Percentiles rank a stretch among this genome's conserved stretches.
phyloP scores from a whole-genome alignment of 257 asterid genomes.

The Solanum ahanhuiri region DNA sequence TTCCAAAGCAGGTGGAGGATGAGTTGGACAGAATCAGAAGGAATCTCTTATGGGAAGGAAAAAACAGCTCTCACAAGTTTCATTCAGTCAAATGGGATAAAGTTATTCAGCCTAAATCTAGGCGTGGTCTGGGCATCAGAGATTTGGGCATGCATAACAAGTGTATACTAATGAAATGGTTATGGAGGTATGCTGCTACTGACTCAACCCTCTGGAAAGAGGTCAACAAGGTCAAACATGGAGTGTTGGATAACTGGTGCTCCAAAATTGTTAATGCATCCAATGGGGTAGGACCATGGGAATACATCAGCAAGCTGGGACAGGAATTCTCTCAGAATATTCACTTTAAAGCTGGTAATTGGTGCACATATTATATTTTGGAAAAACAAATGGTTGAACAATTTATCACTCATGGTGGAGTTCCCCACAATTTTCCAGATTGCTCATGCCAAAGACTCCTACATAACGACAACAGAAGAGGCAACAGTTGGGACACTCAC shows the following conservation, averaged over 20 bases:
- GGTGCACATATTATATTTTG: neutral
- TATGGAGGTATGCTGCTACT: neutral
- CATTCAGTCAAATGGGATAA: neutral
- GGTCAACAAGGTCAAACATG: neutral
- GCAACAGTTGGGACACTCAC: neutral
- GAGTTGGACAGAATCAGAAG: neutral
- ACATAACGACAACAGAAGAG: neutral
- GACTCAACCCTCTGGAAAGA: neutral
- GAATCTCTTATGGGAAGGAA: neutral
- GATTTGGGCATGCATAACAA: neutral
- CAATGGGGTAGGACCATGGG: neutral
- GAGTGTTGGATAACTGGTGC: neutral
- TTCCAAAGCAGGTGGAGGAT: neutral
- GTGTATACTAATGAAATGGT: neutral
- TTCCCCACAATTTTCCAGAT: neutral
- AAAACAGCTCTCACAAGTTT: neutral
- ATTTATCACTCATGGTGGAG: neutral
- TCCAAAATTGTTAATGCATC: neutral
- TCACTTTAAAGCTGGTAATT: neutral
- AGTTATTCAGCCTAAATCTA: neutral
- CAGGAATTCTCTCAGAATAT: neutral
- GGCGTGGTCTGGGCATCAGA: neutral
- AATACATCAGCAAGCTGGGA: neutral
- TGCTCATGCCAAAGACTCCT: neutral
- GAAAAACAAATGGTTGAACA: neutral